Evolutionary conservation across 148 eudicot genomes (phyloP).

Genomic region (Euryodendron excelsum): DNA sequence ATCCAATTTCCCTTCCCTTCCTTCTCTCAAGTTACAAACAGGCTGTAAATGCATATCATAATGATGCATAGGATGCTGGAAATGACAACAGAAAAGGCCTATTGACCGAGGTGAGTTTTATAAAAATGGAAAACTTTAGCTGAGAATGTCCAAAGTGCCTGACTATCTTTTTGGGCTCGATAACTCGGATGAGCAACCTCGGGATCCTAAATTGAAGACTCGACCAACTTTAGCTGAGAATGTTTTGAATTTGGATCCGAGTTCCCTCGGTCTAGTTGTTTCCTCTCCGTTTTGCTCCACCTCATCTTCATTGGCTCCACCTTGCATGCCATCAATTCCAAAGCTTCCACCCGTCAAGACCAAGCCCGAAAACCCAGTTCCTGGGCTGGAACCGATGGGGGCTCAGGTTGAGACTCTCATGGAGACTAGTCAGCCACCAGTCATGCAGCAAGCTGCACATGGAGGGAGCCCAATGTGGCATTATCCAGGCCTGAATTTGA

Average conservation of each 20-base stretch:
- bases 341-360: conserved; percentile 67
- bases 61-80: no score
- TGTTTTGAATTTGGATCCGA: conserved; percentile 55
- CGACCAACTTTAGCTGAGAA: conserved; percentile 37
- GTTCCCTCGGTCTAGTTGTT: conserved; percentile 52
- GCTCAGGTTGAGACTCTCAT: background rate
- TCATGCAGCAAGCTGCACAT: conserved; percentile 26
- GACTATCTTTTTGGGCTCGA: conserved; percentile 90
- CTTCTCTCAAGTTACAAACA: no score
- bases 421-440: conserved; percentile 13
- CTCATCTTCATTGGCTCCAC: conserved; percentile 44
- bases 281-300: conserved; percentile 59
- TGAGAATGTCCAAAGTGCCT: conserved; percentile 85
- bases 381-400: conserved; percentile 24
- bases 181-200: conserved; percentile 54
- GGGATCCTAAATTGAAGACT: conserved; percentile 33
- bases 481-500: conserved; percentile 35
- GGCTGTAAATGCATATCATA: no score
- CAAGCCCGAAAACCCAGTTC: conserved; percentile 35
- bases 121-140: no score
- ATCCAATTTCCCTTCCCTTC: no score
- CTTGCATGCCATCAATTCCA: conserved; percentile 28
- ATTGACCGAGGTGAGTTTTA: no score
- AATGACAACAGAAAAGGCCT: no score
- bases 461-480: conserved; percentile 45